A percentile compares a stretch with the other conserved stretches of the same genome.
phyloP scores from a whole-genome alignment of 352 stramenopile genomes.

The Pythium guiyangense region DNA sequence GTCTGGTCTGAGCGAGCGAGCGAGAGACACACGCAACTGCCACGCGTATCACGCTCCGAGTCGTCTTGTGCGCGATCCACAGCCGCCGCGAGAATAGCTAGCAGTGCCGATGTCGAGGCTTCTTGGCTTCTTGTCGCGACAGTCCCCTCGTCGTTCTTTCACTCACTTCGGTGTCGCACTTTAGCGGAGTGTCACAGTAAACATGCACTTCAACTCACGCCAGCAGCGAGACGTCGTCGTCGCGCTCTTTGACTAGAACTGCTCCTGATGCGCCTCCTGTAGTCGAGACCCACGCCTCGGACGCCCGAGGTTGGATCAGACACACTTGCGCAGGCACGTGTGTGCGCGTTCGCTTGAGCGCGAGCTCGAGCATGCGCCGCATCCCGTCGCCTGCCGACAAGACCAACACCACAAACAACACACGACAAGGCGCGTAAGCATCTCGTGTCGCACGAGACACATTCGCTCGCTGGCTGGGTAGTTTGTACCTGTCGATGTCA shows the following conservation, averaged over 20 bases:
- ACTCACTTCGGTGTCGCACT: background rate
- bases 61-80: background rate
- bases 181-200: background rate
- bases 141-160: background rate
- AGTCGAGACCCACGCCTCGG: background rate
- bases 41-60: no score
- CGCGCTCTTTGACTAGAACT: background rate
- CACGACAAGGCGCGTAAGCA: background rate
- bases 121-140: background rate
- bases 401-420: background rate
- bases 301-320: constrained; percentile 6
- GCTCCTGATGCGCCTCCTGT: background rate
- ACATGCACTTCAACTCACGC: background rate
- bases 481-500: constrained; percentile 10
- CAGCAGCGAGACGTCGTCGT: background rate
- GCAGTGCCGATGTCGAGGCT: background rate
- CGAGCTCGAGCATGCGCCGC: constrained; percentile 50
- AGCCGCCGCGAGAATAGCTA: background rate
- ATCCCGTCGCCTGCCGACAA: constrained; percentile 27
- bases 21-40: no score
- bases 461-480: no score
- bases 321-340: constrained; percentile 12
- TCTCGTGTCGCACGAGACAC: background rate
- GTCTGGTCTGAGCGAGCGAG: background rate
- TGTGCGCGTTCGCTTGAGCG: constrained; percentile 32